Evolutionary conservation across 371 early-diverging fungal species (phyloP).

Genomic region (Dichotomocladium elegans): DNA sequence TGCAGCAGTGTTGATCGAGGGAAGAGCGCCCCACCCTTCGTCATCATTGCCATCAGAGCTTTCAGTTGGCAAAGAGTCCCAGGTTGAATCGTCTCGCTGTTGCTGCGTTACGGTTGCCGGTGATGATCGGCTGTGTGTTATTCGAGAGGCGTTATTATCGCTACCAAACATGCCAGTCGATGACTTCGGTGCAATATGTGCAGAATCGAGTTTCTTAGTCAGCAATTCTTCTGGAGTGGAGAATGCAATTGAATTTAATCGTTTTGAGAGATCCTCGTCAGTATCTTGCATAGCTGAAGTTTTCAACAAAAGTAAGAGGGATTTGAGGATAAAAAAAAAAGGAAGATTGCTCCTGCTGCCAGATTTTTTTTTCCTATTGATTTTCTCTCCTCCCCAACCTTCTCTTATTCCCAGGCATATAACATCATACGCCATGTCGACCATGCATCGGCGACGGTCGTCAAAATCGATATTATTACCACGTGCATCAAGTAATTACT

Average conservation of each 20-base stretch:
- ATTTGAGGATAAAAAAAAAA: background rate
- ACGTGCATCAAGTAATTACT: background rate
- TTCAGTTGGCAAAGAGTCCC: background rate
- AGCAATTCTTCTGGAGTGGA: background rate
- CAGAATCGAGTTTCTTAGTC: background rate
- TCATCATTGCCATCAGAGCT: background rate
- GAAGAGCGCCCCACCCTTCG: background rate
- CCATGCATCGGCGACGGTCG: slow-evolving; percentile 21
- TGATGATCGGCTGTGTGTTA: too few relatives aligned
- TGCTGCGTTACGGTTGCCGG: background rate
- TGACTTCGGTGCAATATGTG: background rate
- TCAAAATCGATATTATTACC: slow-evolving; percentile 22
- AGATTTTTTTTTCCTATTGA: too few relatives aligned
- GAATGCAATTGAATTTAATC: background rate
- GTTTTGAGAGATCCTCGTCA: background rate
- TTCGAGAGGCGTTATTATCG: too few relatives aligned
- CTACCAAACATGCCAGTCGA: background rate
- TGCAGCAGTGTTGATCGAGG: background rate
- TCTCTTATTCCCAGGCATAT: too few relatives aligned
- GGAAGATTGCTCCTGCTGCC: background rate
- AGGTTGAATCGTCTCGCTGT: background rate
- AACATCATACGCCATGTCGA: background rate
- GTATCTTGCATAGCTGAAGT: too few relatives aligned
- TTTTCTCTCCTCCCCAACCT: too few relatives aligned
- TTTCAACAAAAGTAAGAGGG: too few relatives aligned